phyloP scores from a whole-genome alignment of 257 asterid genomes.

The Coffea canephora region DNA sequence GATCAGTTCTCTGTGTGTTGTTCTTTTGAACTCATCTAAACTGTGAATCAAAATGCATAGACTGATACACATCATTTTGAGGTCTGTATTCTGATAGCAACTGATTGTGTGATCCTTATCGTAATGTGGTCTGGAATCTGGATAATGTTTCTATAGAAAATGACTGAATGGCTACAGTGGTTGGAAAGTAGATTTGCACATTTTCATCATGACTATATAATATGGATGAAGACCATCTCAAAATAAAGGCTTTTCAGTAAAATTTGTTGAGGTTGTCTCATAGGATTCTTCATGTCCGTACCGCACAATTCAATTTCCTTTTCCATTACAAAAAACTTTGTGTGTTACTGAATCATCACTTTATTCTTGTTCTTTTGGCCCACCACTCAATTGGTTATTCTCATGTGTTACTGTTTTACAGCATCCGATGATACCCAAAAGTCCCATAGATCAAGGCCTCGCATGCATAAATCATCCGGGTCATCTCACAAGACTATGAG shows the following conservation, averaged over 20 bases:
- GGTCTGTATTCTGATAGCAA: not conserved
- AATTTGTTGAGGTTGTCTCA: slow-evolving; percentile 35
- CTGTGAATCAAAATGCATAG: too few species aligned
- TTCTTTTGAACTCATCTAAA: not conserved
- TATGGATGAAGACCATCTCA: not conserved
- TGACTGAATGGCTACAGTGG: not conserved
- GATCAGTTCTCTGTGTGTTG: not conserved
- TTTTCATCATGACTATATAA: not conserved
- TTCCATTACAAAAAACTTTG: slow-evolving; percentile 17
- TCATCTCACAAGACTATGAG: slow-evolving; percentile 55
- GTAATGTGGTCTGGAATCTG: not conserved
- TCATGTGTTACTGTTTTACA: slow-evolving; percentile 22
- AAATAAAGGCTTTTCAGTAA: slow-evolving; percentile 5
- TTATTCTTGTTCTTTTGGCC: slow-evolving; percentile 46
- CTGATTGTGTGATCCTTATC: not conserved
- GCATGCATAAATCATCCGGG: slow-evolving; percentile 52
- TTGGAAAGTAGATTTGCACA: not conserved
- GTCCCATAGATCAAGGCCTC: slow-evolving; percentile 71
- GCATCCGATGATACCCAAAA: slow-evolving; percentile 79
- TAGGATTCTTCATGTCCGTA: slow-evolving; percentile 52
- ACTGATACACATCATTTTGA: not conserved
- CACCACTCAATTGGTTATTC: slow-evolving; percentile 36
- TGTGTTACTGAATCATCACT: slow-evolving; percentile 23
- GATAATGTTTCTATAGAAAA: not conserved
- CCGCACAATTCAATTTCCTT: not conserved